Percentiles rank a stretch among this genome's conserved stretches.
phyloP scores from a whole-genome alignment of 768 basidiomycete species.

The Pisolithus microcarpus region DNA sequence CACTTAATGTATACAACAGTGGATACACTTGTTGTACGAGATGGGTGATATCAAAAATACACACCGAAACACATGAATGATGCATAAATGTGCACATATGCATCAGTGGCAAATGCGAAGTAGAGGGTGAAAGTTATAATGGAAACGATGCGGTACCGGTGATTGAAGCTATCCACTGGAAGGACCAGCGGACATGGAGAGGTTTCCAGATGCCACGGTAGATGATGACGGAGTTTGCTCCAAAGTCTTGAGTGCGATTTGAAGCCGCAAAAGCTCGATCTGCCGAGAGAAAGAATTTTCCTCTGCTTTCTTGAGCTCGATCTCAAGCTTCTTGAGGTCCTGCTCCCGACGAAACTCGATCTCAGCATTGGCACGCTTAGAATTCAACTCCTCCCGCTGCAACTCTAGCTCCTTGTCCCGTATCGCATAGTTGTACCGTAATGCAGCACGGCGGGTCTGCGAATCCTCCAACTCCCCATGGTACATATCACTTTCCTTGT shows the following conservation, averaged over 20 bases:
- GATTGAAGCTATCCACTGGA: background rate
- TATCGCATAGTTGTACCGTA: background rate
- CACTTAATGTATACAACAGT: background rate
- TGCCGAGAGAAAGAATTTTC: background rate
- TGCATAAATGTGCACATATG: background rate
- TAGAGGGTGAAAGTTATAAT: background rate
- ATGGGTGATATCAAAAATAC: background rate
- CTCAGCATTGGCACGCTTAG: background rate
- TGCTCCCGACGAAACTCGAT: background rate
- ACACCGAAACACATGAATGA: background rate
- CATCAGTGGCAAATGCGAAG: background rate
- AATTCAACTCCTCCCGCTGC: background rate
- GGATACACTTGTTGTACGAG: background rate
- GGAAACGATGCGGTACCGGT: no score
- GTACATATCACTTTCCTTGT: conserved; percentile 1
- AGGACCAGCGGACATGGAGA: background rate
- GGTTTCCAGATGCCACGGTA: no score
- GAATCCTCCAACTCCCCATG: background rate
- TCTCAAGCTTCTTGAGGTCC: conserved; percentile 2
- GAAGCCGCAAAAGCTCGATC: background rate
- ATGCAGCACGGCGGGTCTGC: background rate
- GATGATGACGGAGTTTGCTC: background rate
- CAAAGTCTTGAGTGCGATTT: background rate
- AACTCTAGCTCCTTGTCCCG: conserved; percentile 3
- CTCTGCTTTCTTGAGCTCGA: conserved; percentile 2